Evolutionary conservation across 805 yeast genomes (phyloP), one percentile per base, ranked within the genome.

Genomic region (Saturnispora dispora): DNA sequence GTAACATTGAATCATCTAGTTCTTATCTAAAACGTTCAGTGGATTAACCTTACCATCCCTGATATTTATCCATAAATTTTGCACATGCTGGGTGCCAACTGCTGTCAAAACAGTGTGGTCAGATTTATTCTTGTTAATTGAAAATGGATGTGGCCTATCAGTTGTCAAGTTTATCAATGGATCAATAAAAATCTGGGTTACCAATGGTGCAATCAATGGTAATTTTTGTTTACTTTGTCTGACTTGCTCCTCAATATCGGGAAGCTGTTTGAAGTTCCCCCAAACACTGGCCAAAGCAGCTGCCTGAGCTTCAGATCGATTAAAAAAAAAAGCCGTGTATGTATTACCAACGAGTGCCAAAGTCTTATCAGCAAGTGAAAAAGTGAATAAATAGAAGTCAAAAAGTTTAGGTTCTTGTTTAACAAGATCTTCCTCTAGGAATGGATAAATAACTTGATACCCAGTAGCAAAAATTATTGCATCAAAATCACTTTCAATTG

Each of bases 201-300:
- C 49, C 25, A 49, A 49, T 13, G 52, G 52, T 1, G 48, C 45
- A 10, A 39, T 43, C 9, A 49, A 20, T 20, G 40, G 15, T 6
- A 47, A n/a, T 8, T 48, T 44, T 7, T 52, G 32, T 4, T 46
- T 32, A 18, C 39, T 45, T 39, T 72, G 68, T 5, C 56, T 52
- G 5, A 49, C 45, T 58, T 75, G 78, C 25, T 73, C 76, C 20
- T 66, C 68, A 18, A 56, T 56, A 1, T 71, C 44, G 1, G 82
- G 82, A 20, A 76, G 59, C 5, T 54, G 18, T n/a, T 59, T 62
- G 27, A 61, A 61, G n/a, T 69, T 69, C 2, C 76, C 65, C 81
- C 81, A 78, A 8, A 76, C 72, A 5, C 82, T 82, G 17, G 79
- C 78, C 37, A 78, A 59, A 1, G 81, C 80, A 8, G 80, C 75